These are phyloP conservation scores for Metschnikowia kofuensis DNA, from an alignment of 805 yeast species.

Conservation along the genomic window DNA sequence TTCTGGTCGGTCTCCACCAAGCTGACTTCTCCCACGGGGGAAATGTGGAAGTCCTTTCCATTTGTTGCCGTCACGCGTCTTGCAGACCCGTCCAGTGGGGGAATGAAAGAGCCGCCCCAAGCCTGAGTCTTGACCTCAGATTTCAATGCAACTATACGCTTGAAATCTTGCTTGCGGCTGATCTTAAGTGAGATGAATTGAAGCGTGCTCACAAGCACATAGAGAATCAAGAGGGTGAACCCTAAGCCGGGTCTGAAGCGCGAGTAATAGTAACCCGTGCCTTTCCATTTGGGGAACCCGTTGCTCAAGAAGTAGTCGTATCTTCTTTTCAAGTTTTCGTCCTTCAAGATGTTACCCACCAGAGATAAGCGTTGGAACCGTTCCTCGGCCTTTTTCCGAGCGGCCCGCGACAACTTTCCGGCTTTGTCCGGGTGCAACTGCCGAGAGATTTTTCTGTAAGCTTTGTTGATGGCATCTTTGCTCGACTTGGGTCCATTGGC, in stretches of 20 bases:
- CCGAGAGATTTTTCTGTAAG: slow-evolving; percentile 68
- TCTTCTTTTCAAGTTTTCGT: slow-evolving; percentile 50
- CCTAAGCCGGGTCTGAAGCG: slow-evolving; percentile 67
- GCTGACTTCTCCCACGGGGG: slow-evolving; percentile 52
- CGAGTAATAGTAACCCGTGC: slow-evolving; percentile 59
- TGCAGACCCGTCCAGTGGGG: slow-evolving; percentile 50
- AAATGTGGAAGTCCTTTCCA: slow-evolving; percentile 54
- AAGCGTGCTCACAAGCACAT: slow-evolving; percentile 47
- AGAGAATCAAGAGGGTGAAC: slow-evolving; percentile 50
- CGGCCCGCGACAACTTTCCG: slow-evolving; percentile 22
- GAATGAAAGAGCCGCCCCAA: slow-evolving; percentile 50
- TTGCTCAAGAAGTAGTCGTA: slow-evolving; percentile 80
- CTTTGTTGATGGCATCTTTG: slow-evolving; percentile 54
- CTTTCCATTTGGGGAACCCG: slow-evolving; percentile 86
- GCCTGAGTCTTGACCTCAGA: slow-evolving; percentile 52
- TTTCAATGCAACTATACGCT: slow-evolving; percentile 52
- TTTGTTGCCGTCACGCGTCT: slow-evolving; percentile 42
- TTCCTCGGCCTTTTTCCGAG: slow-evolving; percentile 54
- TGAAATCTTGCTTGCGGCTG: slow-evolving; percentile 53
- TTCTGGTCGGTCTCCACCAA: slow-evolving; percentile 44
- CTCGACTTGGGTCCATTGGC: slow-evolving; percentile 45
- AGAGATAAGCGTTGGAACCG: slow-evolving; percentile 75
- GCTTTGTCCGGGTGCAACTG: slow-evolving; percentile 84
- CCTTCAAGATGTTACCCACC: slow-evolving; percentile 70
- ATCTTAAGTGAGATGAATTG: slow-evolving; percentile 59